Base-by-base conservation (phyloP, 2,329 filamentous ascomycete genomes). In the Calonectria leucothoes region DNA sequence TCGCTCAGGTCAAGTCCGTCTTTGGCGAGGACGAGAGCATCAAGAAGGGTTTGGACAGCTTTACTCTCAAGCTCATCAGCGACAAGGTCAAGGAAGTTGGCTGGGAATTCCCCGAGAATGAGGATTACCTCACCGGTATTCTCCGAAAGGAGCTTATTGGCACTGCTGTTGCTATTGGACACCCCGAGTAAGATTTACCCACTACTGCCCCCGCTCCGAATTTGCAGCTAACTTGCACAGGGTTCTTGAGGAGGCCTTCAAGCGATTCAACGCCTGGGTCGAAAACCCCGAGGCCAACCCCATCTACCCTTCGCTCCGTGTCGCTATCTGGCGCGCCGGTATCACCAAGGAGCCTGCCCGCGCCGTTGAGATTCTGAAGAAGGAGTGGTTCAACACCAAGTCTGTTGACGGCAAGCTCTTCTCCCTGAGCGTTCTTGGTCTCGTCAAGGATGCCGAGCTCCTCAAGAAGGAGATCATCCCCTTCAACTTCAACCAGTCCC, bases 331-430 rank as follows among this genome's bases (percentile, higher is more conserved):
- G 88, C 92, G 93, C 72, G 93, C 95, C 42, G 93, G 92, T 31
- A 89, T 98, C 73, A 93, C 92, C 76, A 84, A 85, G 71, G 91
- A 96, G 76, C 92, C 95, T 8, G 91, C 91, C 10, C 89, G 90
- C 66, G 87, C 92, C 20, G 94, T 95, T 77, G 89, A 94, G 33
- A 90, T 93, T 10, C 89, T 99, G 69, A 95, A 96, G 87, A 91
- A 95, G 69, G 96, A 98, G 83, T 98, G 95, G 89, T 89, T 92
- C 75, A 92, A 88, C 65, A 97, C 95, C 15, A 93, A 93, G 66
- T 95, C 95, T 10, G 93, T 98, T 45, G 97, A 98, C 80, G 96
- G 95, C 79, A 97, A 96, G 85, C 95, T 98, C 78, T 94, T 98
- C 76, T 94, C 92, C 77, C 90, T 98, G 4, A 88, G 90, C 45